Percentiles rank a stretch among this genome's conserved stretches.
Conservation (phyloP, 176 grass and related monocot species). For the Carex scoparia region DNA sequence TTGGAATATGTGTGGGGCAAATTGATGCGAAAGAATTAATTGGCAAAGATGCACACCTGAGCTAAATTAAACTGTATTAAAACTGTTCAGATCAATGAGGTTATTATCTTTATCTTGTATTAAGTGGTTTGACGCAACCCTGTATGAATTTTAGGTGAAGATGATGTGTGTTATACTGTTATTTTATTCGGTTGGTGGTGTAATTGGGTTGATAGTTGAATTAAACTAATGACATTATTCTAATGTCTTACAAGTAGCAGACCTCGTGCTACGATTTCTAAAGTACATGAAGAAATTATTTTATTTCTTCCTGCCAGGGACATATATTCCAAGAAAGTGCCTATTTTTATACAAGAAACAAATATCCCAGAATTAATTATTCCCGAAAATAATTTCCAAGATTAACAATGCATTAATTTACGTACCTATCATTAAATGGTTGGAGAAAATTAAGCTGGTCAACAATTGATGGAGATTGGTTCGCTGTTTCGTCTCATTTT, state of each 20-base stretch:
- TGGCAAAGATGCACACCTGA: background rate
- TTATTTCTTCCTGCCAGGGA: background rate
- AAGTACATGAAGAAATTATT: background rate
- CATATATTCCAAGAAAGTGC: conserved; percentile 13
- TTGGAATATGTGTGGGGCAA: background rate
- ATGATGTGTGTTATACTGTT: background rate
- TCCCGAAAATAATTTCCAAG: background rate
- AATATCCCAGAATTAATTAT: background rate
- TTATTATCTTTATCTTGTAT: background rate
- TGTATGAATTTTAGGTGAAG: conserved; percentile 13
- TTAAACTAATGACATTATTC: conserved; percentile 8
- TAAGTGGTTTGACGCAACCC: background rate
- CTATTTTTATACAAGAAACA: background rate
- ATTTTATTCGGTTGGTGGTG: conserved; percentile 15
- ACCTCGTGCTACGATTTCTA: conserved; percentile 7
- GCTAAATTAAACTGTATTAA: background rate
- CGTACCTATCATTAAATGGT: conserved; percentile 15
- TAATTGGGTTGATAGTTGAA: background rate
- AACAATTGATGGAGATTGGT: conserved; percentile 3
- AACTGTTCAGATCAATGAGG: background rate
- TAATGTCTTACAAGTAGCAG: conserved; percentile 1
- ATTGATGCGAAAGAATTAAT: background rate
- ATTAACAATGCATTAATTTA: background rate
- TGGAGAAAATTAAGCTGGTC: background rate
- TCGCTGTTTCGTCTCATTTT: background rate